Conservation (phyloP, 2,329 filamentous ascomycete species). For the Penicillium sp. region DNA sequence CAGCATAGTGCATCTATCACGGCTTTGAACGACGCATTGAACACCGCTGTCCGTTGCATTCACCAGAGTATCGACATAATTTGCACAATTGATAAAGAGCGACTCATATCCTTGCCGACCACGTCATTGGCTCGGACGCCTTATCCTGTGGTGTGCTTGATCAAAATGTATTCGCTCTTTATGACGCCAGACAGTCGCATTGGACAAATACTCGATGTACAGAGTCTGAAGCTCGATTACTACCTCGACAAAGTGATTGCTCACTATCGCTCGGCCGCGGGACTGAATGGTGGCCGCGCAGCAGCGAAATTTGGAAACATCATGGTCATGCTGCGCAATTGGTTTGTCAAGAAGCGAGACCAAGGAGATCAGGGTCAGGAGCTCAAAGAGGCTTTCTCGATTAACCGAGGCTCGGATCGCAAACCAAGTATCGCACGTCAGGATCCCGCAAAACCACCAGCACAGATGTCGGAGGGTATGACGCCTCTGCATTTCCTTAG, state of each 20-base stretch:
- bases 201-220: slow-evolving; percentile 67
- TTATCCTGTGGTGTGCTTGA: slow-evolving; percentile 70
- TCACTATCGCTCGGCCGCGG: slow-evolving; percentile 65
- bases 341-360: slow-evolving; percentile 57
- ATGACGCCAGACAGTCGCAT: slow-evolving; percentile 65
- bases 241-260: slow-evolving; percentile 71
- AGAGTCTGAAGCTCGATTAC: slow-evolving; percentile 64
- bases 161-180: slow-evolving; percentile 72
- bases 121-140: slow-evolving; percentile 71
- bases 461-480: slow-evolving; percentile 23
- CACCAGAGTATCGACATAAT: slow-evolving; percentile 69
- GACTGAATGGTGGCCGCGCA: slow-evolving; percentile 64
- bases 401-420: slow-evolving; percentile 1
- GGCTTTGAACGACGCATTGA: slow-evolving; percentile 67
- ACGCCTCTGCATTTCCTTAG: slow-evolving; percentile 41
- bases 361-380: slow-evolving; percentile 37
- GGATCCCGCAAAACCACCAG: neutral
- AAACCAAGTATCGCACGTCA: neutral
- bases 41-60: slow-evolving; percentile 66
- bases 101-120: slow-evolving; percentile 66
- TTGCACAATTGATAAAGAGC: slow-evolving; percentile 58
- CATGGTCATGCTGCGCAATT: slow-evolving; percentile 67
- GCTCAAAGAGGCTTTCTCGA: slow-evolving; percentile 26
- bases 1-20: slow-evolving; percentile 47
- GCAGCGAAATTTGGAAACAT: slow-evolving; percentile 72